Base-by-base conservation (phyloP, 106 monocot genomes). In the Vanilla planifolia region DNA sequence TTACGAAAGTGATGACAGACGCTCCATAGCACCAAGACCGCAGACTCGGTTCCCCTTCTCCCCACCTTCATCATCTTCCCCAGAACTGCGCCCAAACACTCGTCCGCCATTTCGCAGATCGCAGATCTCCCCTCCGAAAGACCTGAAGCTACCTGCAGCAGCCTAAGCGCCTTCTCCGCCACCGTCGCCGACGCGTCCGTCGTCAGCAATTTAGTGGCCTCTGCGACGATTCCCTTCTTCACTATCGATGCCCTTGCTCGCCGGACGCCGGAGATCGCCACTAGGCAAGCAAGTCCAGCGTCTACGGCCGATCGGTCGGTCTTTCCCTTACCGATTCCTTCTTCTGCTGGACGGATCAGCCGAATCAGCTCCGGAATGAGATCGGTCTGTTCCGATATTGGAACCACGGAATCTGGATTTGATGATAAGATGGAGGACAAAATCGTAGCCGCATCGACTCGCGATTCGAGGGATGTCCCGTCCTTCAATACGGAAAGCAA, bases 11-110 rank as follows among this genome's bases (percentile, higher is more conserved):
- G 35, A 51, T 72, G 74, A 72, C 94, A 89, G 2, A 95, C 78
- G 32, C 67, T 67, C 94, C 94, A 95, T 45, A 95, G 80, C 24
- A 78, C 73, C 37, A 60, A 73, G 56, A 78, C 86, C 34, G 86
- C 83, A 16, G 77, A 52, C 73, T 89, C 89, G 24, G 48, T 50
- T 13, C 69, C 60, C 39, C 22, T 33, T 21, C 40, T 69, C 7
- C 69, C 69, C 21, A 61, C 60, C 69, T 69, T 69, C 60, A 69
- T 60, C 69, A 69, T 60, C 45, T 60, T 48, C 47, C 48, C 48
- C 48, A 69, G 32, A 26, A 60, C 57, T 4, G 9, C 60, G 2
- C 40, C 26, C 37, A 61, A 24, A 0, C 57, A 61, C 50, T 51
- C 69, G 27, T 69, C 69, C 27, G 59, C 48, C 20, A 16, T 15